Evolutionary conservation across 2,329 filamentous ascomycete species (phyloP), one percentile per base, ranked within the genome.

Genomic region (Didymella keratinophila): DNA sequence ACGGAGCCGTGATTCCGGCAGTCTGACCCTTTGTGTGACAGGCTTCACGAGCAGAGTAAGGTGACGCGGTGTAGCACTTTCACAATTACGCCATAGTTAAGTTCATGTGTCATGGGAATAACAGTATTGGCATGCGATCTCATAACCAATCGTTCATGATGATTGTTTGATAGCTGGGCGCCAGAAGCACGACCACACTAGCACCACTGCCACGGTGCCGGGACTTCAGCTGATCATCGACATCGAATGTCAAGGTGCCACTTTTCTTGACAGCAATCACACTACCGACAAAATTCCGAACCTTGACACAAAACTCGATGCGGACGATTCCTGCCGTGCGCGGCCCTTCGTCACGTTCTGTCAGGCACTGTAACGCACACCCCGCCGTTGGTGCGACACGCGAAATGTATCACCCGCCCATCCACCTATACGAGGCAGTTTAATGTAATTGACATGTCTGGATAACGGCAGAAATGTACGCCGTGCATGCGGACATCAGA

Each of bases 61-160:
- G 52, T 63, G 44, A 55, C 52, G 34, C 39, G 46, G 47, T 54
- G 56, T 63, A 56, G 54, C 48, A 59, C 55, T 56, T 52, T 56
- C 21, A 51, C 32, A 46, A 48, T 25, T 42, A 59, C 39, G 5
- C 9, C 44, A 20, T 32, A 21, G 41, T 42, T 39, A 23, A 30
- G 4, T 20, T 23, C 12, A 34, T 32, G 37, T 51, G 47, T 52
- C 46, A 52, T 60, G 45, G 27, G 27, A 52, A 20, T 14, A 11
- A 23, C 36, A 25, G 23, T 25, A 37, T 37, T 59, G 32, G 50
- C 39, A 49, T 52, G 51, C n/a, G 32, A 16, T 14, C 7, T 44
- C 30, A 46, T 30, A 30, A 16, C 30, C 21, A 43, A 12, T 30
- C 20, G 12, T 20, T 25, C 18, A 21, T 14, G 32, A 18, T 44